Evolutionary conservation across 768 basidiomycete species (phyloP).

Genomic region (Lentinula edodes): DNA sequence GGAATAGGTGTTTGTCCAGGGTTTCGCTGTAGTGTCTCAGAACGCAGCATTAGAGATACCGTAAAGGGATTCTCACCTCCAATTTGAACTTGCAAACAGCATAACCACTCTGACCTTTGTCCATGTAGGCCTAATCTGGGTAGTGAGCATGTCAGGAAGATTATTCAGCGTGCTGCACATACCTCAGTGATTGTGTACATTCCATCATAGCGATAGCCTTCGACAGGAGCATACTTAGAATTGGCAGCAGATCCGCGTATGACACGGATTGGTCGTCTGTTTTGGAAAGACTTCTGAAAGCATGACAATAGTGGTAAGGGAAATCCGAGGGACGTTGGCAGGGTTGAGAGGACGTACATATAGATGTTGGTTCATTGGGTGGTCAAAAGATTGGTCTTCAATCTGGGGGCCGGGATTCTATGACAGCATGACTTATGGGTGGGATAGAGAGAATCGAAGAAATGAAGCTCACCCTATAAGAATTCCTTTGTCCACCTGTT

Average conservation of each 20-base stretch:
- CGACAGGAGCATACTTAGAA: conserved; percentile 28
- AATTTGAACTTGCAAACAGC: conserved; percentile 25
- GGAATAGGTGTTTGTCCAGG: conserved; percentile 4
- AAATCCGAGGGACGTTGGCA: too few species aligned
- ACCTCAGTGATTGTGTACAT: conserved; percentile 33
- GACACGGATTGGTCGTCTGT: conserved; percentile 32
- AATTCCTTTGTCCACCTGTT: conserved; percentile 16
- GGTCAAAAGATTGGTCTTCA: conserved; percentile 28
- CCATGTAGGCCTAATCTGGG: conserved; percentile 21
- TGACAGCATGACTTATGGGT: neutral
- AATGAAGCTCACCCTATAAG: conserved; percentile 12
- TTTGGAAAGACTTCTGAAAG: conserved; percentile 24
- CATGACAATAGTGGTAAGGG: neutral
- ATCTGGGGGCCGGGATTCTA: conserved; percentile 20
- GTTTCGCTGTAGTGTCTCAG: neutral
- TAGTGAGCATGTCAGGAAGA: conserved; percentile 8
- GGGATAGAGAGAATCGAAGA: neutral
- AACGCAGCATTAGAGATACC: neutral
- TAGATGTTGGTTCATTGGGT: conserved; percentile 28
- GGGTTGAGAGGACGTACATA: conserved; percentile 14
- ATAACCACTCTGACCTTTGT: conserved; percentile 22
- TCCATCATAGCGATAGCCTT: conserved; percentile 38
- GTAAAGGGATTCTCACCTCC: neutral
- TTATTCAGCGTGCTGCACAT: neutral
- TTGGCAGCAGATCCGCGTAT: conserved; percentile 26